Base-by-base conservation (phyloP, 2,329 filamentous ascomycete genomes). In the Chaetothyriales sp. region DNA sequence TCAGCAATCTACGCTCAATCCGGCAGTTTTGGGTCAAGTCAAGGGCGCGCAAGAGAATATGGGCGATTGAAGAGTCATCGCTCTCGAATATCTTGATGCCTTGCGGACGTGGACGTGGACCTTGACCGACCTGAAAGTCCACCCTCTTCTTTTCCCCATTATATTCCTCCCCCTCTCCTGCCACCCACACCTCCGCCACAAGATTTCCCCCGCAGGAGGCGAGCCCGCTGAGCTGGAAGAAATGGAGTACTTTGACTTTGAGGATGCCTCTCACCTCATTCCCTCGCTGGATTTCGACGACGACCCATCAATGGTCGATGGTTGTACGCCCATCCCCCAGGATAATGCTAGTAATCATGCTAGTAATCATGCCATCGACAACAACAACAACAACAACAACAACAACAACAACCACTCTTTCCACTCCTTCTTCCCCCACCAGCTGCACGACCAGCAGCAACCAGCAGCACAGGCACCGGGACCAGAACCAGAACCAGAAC, bases 161-260 rank as follows among this genome's bases (percentile, higher is more conserved):
- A n/a, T n/a, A n/a, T n/a, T 15, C 32, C 32, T 39, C 32, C 32
- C 10, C 9, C 10, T 15, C 8, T 9, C 5, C 32, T 15, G 10
- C 32, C 32, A 9, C 12, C 28, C 8, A n/a, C n/a, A n/a, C n/a
- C n/a, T n/a, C n/a, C n/a, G n/a, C n/a, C n/a, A n/a, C n/a, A n/a
- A n/a, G n/a, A n/a, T n/a, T n/a, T n/a, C n/a, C 8, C 4, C 28
- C 28, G 8, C 28, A 36, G 10, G 32, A 39, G 8, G 8, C 32
- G 10, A 12, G 32, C 32, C 32, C 10, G 32, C 32, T 15, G 32
- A 39, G 32, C 15, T 39, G 32, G 57, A 47, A 10, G 57, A 47
- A 10, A 70, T 72, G 70, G 70, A 72, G 58, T 72, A 70, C 60
- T 72, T 72, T 55, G 64, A 72, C 53, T 72, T 72, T 53, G 68